Evolutionary conservation across 1,284 basidiomycete species (phyloP), one percentile per base, ranked within the genome.

Genomic region (Malassezia arunalokei): DNA sequence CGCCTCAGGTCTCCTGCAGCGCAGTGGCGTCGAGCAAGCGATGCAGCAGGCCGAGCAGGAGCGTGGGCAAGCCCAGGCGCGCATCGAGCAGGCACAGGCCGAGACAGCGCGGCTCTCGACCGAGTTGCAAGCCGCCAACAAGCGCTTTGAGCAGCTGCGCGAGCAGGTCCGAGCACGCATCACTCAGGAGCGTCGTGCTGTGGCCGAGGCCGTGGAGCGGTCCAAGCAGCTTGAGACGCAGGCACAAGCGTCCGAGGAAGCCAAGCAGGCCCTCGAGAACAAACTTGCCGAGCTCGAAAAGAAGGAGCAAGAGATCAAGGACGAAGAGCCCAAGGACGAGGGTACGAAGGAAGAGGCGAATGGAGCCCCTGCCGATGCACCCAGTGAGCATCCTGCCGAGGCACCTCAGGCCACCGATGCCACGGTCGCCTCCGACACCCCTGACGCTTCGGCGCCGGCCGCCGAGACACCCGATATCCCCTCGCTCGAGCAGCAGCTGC

Each of bases 1-100:
- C 11, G 87, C 87, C 60, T 74, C 81, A 27, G 84, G 86, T 54
- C 77, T 91, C 30, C 77, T 92, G 43, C 82, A 79, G 74, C 88
- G 88, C 65, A 85, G 90, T 63, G 85, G 87, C 47, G 83, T 87
- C 60, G 87, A 88, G 12, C 82, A 85, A 5, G 66, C 71, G 54
- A 56, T 73, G 31, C 60, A 70, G 40, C 64, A 63, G 53, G 62
- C 56, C 24, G 67, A 71, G 55, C 57, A 65, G 46, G 63, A 71
- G 56, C 60, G 62, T 5, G 59, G 57, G 5, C 57, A 62, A 27
- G 58, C 62, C 3, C 56, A 65, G 47, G 43, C 49, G 14, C 57
- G 60, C 46, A 52, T 63, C 39, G 51, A 61, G 2, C 60, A 58
- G 44, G 48, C 57, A 14, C 43, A 57, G 35, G 20, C 44, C 15